Percentiles rank a stretch among this genome's conserved stretches.
Conservation (phyloP, 208 protist species). For the Phytomonas sp. region DNA sequence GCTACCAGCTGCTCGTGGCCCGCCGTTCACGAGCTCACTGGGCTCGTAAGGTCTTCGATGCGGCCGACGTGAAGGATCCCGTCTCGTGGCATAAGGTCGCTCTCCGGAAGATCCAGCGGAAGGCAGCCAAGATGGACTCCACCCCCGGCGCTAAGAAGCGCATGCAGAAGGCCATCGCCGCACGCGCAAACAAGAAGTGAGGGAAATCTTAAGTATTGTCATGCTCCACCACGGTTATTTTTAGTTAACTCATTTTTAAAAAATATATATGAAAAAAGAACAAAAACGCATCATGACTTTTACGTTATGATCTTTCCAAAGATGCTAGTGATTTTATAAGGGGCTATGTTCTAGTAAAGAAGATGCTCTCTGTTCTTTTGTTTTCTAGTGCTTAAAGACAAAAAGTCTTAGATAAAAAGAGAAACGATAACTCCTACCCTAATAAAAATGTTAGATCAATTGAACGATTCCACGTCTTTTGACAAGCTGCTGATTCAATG, state of each 20-base stretch:
- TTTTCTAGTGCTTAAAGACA: not conserved
- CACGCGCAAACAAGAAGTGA: constrained; percentile 49
- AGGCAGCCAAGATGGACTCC: constrained; percentile 73
- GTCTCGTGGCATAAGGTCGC: constrained; percentile 87
- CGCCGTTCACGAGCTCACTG: constrained; percentile 86
- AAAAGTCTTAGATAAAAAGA: not conserved
- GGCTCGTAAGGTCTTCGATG: constrained; percentile 87
- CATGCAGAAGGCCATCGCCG: constrained; percentile 82
- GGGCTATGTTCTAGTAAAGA: not conserved
- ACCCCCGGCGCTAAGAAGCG: constrained; percentile 72
- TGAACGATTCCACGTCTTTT: constrained; percentile 12
- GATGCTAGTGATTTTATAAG: not conserved
- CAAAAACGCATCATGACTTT: not conserved
- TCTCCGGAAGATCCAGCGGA: constrained; percentile 83
- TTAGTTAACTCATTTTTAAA: constrained; percentile 6
- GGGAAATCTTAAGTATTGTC: constrained; percentile 12
- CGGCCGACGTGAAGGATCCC: constrained; percentile 79
- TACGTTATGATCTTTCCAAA: not conserved
- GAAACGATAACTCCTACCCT: not conserved
- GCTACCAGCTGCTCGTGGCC: constrained; percentile 88
- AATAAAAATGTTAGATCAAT: constrained; percentile 3
- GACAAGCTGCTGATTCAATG: constrained; percentile 36
- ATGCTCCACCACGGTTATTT: constrained; percentile 10
- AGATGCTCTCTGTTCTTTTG: not conserved
- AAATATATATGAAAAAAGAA: not conserved